Conservation (phyloP, 352 stramenopile species). For the Globisporangium abappressorium region DNA sequence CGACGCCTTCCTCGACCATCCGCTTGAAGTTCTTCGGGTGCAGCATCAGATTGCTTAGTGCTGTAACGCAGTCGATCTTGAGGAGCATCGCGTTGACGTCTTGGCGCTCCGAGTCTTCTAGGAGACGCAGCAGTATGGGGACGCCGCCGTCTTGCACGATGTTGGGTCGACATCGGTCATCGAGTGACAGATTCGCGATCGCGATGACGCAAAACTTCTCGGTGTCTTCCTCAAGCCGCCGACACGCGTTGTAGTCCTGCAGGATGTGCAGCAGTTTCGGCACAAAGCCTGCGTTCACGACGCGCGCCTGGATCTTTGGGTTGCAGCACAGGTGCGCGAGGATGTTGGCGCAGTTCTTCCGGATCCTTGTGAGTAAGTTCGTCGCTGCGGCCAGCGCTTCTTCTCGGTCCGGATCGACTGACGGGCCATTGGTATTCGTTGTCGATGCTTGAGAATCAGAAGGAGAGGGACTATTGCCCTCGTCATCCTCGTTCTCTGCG, state of each 20-base stretch:
- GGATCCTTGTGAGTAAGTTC: conserved; percentile 31
- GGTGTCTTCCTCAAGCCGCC: conserved; percentile 47
- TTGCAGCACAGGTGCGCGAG: conserved; percentile 79
- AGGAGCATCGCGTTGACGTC: conserved; percentile 37
- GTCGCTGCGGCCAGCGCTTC: conserved; percentile 20
- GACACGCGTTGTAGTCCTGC: conserved; percentile 22
- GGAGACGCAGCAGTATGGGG: conserved; percentile 45
- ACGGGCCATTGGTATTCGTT: conserved; percentile 1
- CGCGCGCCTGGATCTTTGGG: conserved; percentile 52
- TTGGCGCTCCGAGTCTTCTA: conserved; percentile 24
- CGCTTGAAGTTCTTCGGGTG: conserved; percentile 74
- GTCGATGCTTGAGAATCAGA: background rate
- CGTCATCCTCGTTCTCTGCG: conserved; percentile 11
- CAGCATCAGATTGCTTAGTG: conserved; percentile 80
- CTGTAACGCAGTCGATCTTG: conserved; percentile 77
- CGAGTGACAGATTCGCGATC: conserved; percentile 70
- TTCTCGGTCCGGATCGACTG: conserved; percentile 14
- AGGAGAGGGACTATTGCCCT: background rate
- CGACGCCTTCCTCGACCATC: conserved; percentile 77
- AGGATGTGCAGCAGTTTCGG: conserved; percentile 48
- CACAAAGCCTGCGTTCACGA: conserved; percentile 56
- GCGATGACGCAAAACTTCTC: conserved; percentile 63
- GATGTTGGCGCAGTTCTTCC: conserved; percentile 61
- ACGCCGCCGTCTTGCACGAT: conserved; percentile 69
- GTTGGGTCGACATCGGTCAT: conserved; percentile 57